Evolutionary conservation across 2,329 filamentous ascomycete genomes (phyloP).

Genomic region (Tolypocladium endophyticum): DNA sequence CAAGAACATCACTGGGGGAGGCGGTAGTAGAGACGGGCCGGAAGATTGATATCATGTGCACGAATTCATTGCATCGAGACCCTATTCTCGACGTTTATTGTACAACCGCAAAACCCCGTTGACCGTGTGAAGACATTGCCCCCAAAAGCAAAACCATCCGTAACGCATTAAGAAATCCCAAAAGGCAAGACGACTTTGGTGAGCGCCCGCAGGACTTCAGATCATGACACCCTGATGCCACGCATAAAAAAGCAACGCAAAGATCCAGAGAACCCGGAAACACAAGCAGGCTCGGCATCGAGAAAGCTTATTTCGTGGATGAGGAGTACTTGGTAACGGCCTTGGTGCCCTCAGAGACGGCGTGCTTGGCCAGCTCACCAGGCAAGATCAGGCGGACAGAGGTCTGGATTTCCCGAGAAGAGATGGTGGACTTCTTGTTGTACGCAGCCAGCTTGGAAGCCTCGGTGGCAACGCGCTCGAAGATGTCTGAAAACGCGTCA

Average conservation of each 20-base stretch:
- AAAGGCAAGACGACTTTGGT: constrained; percentile 15
- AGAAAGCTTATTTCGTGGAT: constrained; percentile 81
- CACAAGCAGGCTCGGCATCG: constrained; percentile 40
- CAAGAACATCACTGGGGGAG: neutral
- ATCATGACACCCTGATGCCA: constrained; percentile 51
- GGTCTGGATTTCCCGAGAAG: constrained; percentile 97
- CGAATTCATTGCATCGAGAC: constrained; percentile 52
- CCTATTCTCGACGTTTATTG: constrained; percentile 58
- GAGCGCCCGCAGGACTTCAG: constrained; percentile 35
- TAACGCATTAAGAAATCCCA: constrained; percentile 63
- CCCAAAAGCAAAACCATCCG: constrained; percentile 58
- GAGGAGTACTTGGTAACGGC: constrained; percentile 99
- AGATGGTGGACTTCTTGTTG: constrained; percentile 99
- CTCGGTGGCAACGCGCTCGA: constrained; percentile 97
- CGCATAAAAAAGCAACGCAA: constrained; percentile 36
- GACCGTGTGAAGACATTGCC: constrained; percentile 61
- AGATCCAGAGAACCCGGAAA: constrained; percentile 40
- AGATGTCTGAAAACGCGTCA: constrained; percentile 59
- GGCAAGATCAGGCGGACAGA: constrained; percentile 96
- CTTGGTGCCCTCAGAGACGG: constrained; percentile 99
- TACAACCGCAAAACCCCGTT: constrained; percentile 64
- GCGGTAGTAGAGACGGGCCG: constrained; percentile 3
- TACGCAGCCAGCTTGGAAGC: constrained; percentile 98
- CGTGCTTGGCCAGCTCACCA: constrained; percentile 98
- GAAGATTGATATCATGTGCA: constrained; percentile 37